Base-by-base conservation (phyloP, 148 eudicot genomes). In the Camellia sinensis region DNA sequence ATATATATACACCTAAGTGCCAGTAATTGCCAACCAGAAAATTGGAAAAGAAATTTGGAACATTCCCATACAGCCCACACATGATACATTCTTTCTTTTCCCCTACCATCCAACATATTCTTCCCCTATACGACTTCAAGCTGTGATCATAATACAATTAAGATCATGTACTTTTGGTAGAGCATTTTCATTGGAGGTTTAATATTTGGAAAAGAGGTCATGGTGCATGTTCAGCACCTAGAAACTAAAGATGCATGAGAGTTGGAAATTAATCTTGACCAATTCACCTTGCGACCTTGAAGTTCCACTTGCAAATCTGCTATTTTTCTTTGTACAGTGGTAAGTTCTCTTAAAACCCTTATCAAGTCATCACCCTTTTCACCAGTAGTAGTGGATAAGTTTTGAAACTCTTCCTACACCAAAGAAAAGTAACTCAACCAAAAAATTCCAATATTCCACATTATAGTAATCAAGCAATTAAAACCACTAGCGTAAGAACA, bases 291-390 rank as follows among this genome's bases (percentile, higher is more conserved):
- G 87, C 99, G 87, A 52, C 99, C 99, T 87, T 94, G 98, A 81
- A 96, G 92, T 86, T 96, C 99, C 64, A 96, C 99, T 91, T 96
- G 98, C 74, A 93, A 84, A 87, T 96, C 99, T 68, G 98, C 95
- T 67, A 93, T 92, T 81, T 92, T 96, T 82, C 98, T 90, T 80
- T 96, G 99, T 53, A 96, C 99, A 50, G 92, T 83, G 12, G 98
- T 92, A 81, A 96, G 97, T 87, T 93, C 98, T 88, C 98, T 89
- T 82, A 96, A 85, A 75, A 96, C 96, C 83, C 88, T 90, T 82
- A 96, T 83, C 88, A 96, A 83, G 67, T 96, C 98, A 83, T 96
- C 98, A 68, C 89, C 91, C 68, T 89, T 95, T 82, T 92, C 98
- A 80, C 90, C 89, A 63, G 83, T 79, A 70, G 82, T 80, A 64